These are phyloP conservation scores for Podospora anserina DNA, from an alignment of 495 filamentous ascomycete species.

Conservation along the genomic window DNA sequence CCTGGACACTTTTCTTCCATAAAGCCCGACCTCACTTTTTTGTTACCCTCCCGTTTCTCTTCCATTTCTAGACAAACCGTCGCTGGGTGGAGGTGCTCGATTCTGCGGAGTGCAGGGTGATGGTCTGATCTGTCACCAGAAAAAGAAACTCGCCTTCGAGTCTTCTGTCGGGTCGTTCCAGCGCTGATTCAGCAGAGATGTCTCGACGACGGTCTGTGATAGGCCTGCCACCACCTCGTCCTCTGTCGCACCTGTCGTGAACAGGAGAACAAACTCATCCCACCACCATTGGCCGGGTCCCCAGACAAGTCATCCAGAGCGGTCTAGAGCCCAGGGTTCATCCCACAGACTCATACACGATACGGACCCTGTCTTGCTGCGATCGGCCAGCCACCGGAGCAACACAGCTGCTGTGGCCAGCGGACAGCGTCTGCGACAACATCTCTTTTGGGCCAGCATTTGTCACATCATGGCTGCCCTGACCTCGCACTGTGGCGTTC, in stretches of 20 bases:
- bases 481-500: conserved; percentile 4
- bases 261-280: background rate
- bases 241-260: background rate
- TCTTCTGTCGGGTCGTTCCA: background rate
- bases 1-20: background rate
- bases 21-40: background rate
- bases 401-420: conserved; percentile 1
- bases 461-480: background rate
- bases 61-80: background rate
- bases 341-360: background rate
- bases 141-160: background rate
- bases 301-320: background rate
- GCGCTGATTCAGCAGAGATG: background rate
- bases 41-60: background rate
- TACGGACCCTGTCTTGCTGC: background rate
- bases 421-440: background rate
- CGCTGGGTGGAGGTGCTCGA: background rate
- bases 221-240: background rate
- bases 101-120: background rate
- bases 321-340: conserved; percentile 8
- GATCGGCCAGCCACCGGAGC: background rate
- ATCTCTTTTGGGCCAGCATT: conserved; percentile 1
- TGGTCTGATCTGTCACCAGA: background rate
- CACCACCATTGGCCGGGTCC: background rate
- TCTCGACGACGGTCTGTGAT: background rate